Percentiles rank a stretch among this genome's conserved stretches.
phyloP scores from a whole-genome alignment of 2,329 filamentous ascomycete genomes.

The Sclerotiophoma versabilis region DNA sequence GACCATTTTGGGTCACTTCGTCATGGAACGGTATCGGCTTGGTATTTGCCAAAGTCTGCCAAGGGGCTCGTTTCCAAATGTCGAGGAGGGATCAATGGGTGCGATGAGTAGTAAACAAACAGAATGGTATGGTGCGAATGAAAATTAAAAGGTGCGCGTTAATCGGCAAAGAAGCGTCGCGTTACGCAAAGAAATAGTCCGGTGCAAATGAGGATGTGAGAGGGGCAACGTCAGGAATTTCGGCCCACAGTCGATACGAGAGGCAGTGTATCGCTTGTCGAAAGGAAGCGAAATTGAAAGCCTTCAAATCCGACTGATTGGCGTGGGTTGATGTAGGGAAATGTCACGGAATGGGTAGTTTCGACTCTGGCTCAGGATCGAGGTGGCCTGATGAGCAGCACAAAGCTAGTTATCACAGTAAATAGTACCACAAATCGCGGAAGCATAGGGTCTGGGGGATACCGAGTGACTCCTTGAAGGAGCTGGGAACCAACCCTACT shows the following conservation, averaged over 20 bases:
- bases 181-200: conserved; percentile 8
- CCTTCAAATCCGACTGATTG: neutral
- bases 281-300: neutral
- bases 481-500: conserved; percentile 30
- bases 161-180: conserved; percentile 22
- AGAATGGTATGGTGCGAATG: neutral
- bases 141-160: conserved; percentile 9
- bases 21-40: neutral
- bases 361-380: neutral
- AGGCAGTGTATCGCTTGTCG: neutral
- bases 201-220: neutral
- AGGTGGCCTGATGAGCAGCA: conserved; percentile 1
- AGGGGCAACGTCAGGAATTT: neutral
- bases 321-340: neutral
- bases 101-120: neutral
- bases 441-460: conserved; percentile 32
- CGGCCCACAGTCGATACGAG: neutral
- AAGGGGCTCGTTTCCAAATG: neutral
- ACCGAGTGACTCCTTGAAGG: conserved; percentile 31
- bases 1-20: conserved; percentile 5
- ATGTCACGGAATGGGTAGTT: conserved; percentile 11
- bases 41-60: neutral
- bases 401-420: conserved; percentile 31
- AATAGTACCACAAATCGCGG: conserved; percentile 34
- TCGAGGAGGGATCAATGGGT: neutral